phyloP scores from a whole-genome alignment of 208 protist species.

The Herpetomonas tarakana region DNA sequence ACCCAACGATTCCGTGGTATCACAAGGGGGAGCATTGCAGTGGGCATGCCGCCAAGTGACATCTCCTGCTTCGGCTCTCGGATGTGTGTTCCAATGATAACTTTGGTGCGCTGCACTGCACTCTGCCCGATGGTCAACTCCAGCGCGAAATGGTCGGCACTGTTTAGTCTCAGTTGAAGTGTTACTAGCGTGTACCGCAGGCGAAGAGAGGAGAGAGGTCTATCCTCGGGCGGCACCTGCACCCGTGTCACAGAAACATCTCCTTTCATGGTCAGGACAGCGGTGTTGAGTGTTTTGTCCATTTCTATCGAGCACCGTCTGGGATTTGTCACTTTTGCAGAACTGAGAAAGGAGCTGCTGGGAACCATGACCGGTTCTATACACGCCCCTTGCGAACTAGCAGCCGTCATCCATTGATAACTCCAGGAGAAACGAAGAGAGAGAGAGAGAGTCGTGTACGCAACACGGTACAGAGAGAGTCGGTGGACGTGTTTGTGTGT shows the following conservation, averaged over 20 bases:
- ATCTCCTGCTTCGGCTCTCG: slow-evolving; percentile 39
- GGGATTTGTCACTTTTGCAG: slow-evolving; percentile 48
- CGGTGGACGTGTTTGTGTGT: too few species aligned
- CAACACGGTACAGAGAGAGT: too few species aligned
- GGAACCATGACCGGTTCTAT: slow-evolving; percentile 29
- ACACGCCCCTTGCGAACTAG: slow-evolving; percentile 1
- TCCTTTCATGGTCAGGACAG: slow-evolving; percentile 60
- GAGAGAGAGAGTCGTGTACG: too few species aligned
- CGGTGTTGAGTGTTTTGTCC: slow-evolving; percentile 32
- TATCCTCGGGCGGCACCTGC: slow-evolving; percentile 65
- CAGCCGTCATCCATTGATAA: too few species aligned
- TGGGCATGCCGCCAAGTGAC: slow-evolving; percentile 23
- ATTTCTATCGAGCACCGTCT: slow-evolving; percentile 54
- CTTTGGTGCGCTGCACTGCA: slow-evolving; percentile 42
- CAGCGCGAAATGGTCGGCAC: slow-evolving; percentile 58
- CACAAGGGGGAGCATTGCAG: slow-evolving; percentile 61
- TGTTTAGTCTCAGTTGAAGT: slow-evolving; percentile 51
- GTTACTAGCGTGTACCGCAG: slow-evolving; percentile 44
- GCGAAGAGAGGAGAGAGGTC: slow-evolving; percentile 37
- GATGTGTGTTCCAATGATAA: slow-evolving; percentile 66
- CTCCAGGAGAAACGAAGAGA: too few species aligned
- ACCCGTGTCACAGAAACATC: slow-evolving; percentile 34
- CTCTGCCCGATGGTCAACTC: slow-evolving; percentile 51
- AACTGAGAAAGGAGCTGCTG: slow-evolving; percentile 25
- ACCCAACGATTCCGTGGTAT: slow-evolving; percentile 80